phyloP scores from a whole-genome alignment of 2,329 filamentous ascomycete genomes.

The Xylogone sp. region DNA sequence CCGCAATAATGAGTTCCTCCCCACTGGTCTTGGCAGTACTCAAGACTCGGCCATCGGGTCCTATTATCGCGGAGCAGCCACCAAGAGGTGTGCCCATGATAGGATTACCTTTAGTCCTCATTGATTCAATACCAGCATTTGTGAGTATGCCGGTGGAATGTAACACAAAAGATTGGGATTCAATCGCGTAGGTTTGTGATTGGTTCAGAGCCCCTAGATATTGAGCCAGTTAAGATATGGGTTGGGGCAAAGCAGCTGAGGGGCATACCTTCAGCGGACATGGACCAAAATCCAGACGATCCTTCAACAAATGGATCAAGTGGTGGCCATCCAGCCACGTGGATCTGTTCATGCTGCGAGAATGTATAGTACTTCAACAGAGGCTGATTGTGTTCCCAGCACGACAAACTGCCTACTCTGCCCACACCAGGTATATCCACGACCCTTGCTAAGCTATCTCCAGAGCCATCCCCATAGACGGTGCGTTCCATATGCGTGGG shows the following conservation, averaged over 20 bases:
- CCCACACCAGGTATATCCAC: not conserved
- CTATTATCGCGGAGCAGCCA: conserved; percentile 50
- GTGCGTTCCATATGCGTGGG: conserved; percentile 51
- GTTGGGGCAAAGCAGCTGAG: conserved; percentile 34
- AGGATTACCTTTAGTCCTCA: conserved; percentile 27
- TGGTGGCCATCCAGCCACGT: conserved; percentile 49
- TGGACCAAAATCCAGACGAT: conserved; percentile 14
- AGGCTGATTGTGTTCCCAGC: conserved; percentile 40
- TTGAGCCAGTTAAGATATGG: conserved; percentile 36
- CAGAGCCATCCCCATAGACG: conserved; percentile 50
- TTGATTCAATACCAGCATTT: conserved; percentile 42
- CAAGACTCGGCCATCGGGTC: conserved; percentile 43
- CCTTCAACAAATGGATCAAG: conserved; percentile 6
- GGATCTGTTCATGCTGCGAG: conserved; percentile 44
- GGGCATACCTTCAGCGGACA: conserved; percentile 11
- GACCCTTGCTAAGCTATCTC: conserved; percentile 38
- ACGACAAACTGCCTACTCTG: conserved; percentile 1
- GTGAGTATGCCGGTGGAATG: conserved; percentile 51
- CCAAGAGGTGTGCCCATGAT: conserved; percentile 42
- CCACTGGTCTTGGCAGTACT: conserved; percentile 41
- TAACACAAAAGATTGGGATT: conserved; percentile 50
- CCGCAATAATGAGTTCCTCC: conserved; percentile 49
- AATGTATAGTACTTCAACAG: conserved; percentile 46
- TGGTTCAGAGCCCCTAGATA: conserved; percentile 47
- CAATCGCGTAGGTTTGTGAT: conserved; percentile 51